Evolutionary conservation across 2,329 filamentous ascomycete species (phyloP), one percentile per base, ranked within the genome.

Genomic region (Elsinoe australis): DNA sequence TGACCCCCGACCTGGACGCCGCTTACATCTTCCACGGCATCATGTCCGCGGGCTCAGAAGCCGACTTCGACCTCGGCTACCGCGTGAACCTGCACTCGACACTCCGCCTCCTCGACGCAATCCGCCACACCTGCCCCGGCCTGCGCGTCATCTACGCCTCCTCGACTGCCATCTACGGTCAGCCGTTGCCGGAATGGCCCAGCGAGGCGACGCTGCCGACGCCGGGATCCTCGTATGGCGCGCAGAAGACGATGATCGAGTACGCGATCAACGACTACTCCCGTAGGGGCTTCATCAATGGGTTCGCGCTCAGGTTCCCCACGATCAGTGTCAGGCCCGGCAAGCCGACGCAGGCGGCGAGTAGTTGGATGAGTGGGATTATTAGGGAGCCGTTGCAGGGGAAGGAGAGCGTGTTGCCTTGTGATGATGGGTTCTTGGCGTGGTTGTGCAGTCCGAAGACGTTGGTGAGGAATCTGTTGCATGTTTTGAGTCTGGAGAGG

Each of bases 361-460:
- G 67, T 49, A 71, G 67, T 44, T 76, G 74, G 56, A 71, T 72
- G 50, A 71, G 67, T 47, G 72, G 73, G 12, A 75, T 76, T 19
- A 71, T 76, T 47, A 68, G 73, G 3, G 73, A 76, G 58, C 73
- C 73, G 2, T 61, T 75, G 53, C 68, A 73, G 53, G 73, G 69
- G 4, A 58, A 70, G 46, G 71, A 72, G 54, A 72, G 69, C 35
- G 61, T 71, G 22, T 56, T 80, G 12, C 76, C 77, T 65, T 78
- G 51, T 64, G 67, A 48, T 64, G 68, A 65, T 49, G 67, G 71
- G 33, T 74, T 77, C 38, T 68, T 75, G 42, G 69, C 76, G 52
- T 79, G 76, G 76, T 67, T 80, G 33, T 76, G 72, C 51, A 75
- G 72, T 38, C 76, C 76, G 5, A 67, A 69, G 36, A 75, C 72